Percentiles rank a stretch among this genome's conserved stretches.
phyloP scores from a whole-genome alignment of 148 eudicot species.

The Vaccinium macrocarpon region DNA sequence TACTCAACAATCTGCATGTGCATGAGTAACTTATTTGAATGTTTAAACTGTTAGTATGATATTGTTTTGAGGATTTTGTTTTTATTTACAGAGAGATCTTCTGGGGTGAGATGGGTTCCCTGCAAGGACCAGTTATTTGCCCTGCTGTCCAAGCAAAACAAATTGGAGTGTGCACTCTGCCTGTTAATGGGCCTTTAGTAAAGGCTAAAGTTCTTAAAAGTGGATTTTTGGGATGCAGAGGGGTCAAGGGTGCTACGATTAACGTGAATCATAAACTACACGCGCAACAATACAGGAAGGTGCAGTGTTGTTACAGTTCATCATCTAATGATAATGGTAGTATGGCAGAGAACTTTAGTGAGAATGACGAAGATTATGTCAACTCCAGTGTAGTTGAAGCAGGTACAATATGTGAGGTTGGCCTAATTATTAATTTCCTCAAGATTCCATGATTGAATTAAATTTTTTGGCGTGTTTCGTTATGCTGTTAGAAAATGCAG shows the following conservation, averaged over 20 bases:
- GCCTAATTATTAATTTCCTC: neutral
- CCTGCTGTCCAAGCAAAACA: constrained; percentile 61
- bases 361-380: constrained; percentile 78
- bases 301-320: constrained; percentile 69
- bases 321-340: constrained; percentile 83
- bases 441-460: neutral
- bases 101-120: constrained; percentile 51
- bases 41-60: neutral
- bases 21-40: neutral
- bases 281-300: constrained; percentile 35
- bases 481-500: constrained; percentile 10
- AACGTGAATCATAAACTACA: constrained; percentile 27
- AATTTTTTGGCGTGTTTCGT: neutral
- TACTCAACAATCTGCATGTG: neutral
- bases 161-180: constrained; percentile 41
- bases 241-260: constrained; percentile 28
- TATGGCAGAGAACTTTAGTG: constrained; percentile 79
- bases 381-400: constrained; percentile 87
- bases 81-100: constrained; percentile 5
- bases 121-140: constrained; percentile 78
- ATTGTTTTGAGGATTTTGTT: neutral
- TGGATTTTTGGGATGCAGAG: constrained; percentile 54
- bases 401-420: constrained; percentile 39
- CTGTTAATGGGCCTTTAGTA: constrained; percentile 36
- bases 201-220: constrained; percentile 46